phyloP scores from a whole-genome alignment of 768 basidiomycete genomes.

The Pholiota molesta region DNA sequence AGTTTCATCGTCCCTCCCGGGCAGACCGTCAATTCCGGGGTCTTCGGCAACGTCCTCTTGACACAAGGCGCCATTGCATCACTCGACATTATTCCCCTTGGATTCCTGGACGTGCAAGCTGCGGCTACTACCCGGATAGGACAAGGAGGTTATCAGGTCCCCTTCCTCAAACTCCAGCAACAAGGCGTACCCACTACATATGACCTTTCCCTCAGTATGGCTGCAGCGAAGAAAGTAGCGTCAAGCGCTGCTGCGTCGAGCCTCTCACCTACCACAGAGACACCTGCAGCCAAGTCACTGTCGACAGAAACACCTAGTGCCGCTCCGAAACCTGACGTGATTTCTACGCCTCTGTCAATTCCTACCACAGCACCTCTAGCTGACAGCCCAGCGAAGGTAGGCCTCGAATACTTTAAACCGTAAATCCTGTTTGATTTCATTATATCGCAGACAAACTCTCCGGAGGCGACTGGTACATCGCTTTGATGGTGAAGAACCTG shows the following conservation, averaged over 20 bases:
- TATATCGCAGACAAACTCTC: not conserved
- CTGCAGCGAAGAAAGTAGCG: slow-evolving; percentile 20
- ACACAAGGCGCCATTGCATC: slow-evolving; percentile 60
- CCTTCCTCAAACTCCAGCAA: slow-evolving; percentile 67
- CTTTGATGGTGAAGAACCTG: not conserved
- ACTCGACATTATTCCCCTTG: slow-evolving; percentile 58
- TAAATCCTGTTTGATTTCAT: not conserved
- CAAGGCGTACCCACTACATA: slow-evolving; percentile 56
- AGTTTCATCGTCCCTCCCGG: slow-evolving; percentile 60
- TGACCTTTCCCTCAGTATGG: slow-evolving; percentile 27
- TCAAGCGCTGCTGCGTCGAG: slow-evolving; percentile 7
- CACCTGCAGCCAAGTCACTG: not conserved
- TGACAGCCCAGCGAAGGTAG: not conserved
- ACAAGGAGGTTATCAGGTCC: slow-evolving; percentile 59
- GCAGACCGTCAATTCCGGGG: slow-evolving; percentile 63
- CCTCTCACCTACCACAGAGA: not conserved
- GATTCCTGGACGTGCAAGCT: slow-evolving; percentile 54
- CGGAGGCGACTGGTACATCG: not conserved
- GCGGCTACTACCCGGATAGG: slow-evolving; percentile 52
- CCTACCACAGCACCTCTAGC: not conserved
- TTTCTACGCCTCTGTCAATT: not conserved
- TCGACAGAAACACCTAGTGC: not conserved
- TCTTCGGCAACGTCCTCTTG: slow-evolving; percentile 58
- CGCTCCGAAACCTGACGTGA: not conserved
- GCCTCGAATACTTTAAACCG: not conserved